Evolutionary conservation across 2,329 filamentous ascomycete genomes (phyloP).

Genomic region (Fusarium palustre): DNA sequence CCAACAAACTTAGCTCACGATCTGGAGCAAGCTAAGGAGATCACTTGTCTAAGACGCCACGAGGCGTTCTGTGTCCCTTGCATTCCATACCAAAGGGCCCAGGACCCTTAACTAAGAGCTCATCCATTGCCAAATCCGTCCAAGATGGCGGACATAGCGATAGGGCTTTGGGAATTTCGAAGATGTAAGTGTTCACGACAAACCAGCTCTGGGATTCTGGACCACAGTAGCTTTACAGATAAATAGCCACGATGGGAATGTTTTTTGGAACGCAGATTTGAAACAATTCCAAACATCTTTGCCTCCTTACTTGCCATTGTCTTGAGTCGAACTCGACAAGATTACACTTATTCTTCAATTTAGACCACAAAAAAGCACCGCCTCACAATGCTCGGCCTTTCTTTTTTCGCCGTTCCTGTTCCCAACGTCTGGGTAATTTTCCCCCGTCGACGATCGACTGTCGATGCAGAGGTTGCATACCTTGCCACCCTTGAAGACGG

Average conservation of each 20-base stretch:
- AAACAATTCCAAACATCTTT: background rate
- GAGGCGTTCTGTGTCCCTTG: slow-evolving; percentile 18
- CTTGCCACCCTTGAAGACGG: slow-evolving; percentile 32
- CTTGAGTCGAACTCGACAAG: background rate
- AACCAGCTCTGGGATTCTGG: background rate
- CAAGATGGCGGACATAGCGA: slow-evolving; percentile 10
- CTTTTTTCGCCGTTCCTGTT: slow-evolving; percentile 35
- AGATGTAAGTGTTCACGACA: slow-evolving; percentile 7
- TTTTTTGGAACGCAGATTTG: background rate
- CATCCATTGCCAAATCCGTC: slow-evolving; percentile 26
- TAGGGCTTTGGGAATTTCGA: slow-evolving; percentile 14
- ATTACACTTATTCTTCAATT: background rate
- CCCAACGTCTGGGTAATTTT: slow-evolving; percentile 35
- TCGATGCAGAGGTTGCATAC: slow-evolving; percentile 27
- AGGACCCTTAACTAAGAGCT: slow-evolving; percentile 17
- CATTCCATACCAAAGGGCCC: slow-evolving; percentile 26
- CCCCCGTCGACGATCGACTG: slow-evolving; percentile 34
- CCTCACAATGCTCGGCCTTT: slow-evolving; percentile 40
- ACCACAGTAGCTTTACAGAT: background rate
- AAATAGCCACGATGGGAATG: slow-evolving; percentile 10
- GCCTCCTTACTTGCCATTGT: background rate
- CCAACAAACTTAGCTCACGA: background rate
- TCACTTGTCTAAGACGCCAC: slow-evolving; percentile 17
- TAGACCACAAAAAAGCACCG: background rate
- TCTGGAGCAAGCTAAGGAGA: background rate